Percentiles rank a stretch among this genome's conserved stretches.
phyloP scores from a whole-genome alignment of 202 grass and related monocot species.

The Saccharum hybrid region DNA sequence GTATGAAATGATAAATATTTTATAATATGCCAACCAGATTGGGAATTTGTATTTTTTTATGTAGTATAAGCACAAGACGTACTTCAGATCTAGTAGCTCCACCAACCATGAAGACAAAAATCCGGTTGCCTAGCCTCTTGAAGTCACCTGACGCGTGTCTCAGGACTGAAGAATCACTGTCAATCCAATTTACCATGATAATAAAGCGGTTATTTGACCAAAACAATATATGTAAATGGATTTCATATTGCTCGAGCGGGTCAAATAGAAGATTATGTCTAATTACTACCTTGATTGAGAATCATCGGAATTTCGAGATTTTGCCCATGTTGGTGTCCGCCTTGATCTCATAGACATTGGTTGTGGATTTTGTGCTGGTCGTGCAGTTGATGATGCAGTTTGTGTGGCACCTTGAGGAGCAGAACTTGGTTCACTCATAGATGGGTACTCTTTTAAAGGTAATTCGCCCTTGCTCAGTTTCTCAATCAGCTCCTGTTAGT shows the following conservation, averaged over 20 bases:
- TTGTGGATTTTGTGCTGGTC: slow-evolving; percentile 51
- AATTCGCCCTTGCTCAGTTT: slow-evolving; percentile 75
- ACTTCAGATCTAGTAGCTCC: slow-evolving; percentile 97
- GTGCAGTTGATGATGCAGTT: slow-evolving; percentile 23
- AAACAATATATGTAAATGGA: neutral
- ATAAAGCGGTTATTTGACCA: neutral
- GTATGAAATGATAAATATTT: slow-evolving; percentile 25
- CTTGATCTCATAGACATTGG: slow-evolving; percentile 77
- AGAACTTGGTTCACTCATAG: slow-evolving; percentile 65
- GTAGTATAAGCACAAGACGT: slow-evolving; percentile 8
- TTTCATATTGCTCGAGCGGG: neutral
- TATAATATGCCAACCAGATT: neutral
- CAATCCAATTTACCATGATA: slow-evolving; percentile 38
- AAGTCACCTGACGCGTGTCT: slow-evolving; percentile 79
- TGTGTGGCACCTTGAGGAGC: slow-evolving; percentile 39
- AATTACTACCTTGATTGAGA: slow-evolving; percentile 75
- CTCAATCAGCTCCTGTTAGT: slow-evolving; percentile 70
- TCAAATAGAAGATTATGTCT: slow-evolving; percentile 8
- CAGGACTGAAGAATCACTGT: slow-evolving; percentile 82
- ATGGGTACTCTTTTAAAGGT: slow-evolving; percentile 81
- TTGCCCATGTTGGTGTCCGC: slow-evolving; percentile 78
- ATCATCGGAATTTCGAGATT: slow-evolving; percentile 68
- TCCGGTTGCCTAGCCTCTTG: slow-evolving; percentile 91
- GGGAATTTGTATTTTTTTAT: neutral
- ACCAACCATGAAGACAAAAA: slow-evolving; percentile 93